Percentiles rank a stretch among this genome's conserved stretches.
Evolutionary conservation across 2,329 filamentous ascomycete species (phyloP).

Genomic region (Penicillium sp.): DNA sequence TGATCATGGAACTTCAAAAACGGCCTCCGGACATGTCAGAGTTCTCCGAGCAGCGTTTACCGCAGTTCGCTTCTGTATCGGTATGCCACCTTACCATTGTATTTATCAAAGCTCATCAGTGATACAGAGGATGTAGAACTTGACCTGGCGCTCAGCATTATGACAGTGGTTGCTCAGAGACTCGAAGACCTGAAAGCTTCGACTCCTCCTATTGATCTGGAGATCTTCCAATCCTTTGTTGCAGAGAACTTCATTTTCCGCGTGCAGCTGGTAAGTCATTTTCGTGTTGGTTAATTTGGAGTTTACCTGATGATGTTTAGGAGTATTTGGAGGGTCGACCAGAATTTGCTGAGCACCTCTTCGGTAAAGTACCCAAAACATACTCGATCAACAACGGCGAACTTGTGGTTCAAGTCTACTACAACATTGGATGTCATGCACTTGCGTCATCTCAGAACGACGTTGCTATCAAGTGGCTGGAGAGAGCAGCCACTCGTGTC

Average conservation of each 20-base stretch:
- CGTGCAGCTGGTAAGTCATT: constrained; percentile 60
- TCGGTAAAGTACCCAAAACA: constrained; percentile 55
- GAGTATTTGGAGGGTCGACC: constrained; percentile 71
- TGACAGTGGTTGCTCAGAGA: constrained; percentile 65
- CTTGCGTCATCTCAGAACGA: constrained; percentile 53
- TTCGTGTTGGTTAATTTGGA: background rate
- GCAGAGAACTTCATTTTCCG: constrained; percentile 67
- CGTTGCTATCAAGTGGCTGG: constrained; percentile 69
- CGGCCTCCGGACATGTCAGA: constrained; percentile 37
- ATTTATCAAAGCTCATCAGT: constrained; percentile 16
- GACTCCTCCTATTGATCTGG: constrained; percentile 7
- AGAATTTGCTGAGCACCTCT: constrained; percentile 78
- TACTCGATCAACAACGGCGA: constrained; percentile 45
- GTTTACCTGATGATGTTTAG: constrained; percentile 43
- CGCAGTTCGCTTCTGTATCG: constrained; percentile 62
- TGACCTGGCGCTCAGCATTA: constrained; percentile 58
- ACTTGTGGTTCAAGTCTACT: constrained; percentile 65
- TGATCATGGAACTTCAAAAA: constrained; percentile 48
- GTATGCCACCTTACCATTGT: constrained; percentile 37
- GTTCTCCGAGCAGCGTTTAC: constrained; percentile 68
- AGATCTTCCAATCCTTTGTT: constrained; percentile 19
- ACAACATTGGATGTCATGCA: constrained; percentile 67
- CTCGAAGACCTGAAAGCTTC: constrained; percentile 35
- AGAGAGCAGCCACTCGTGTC: constrained; percentile 63
- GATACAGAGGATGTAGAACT: constrained; percentile 53